Evolutionary conservation across 257 asterid species (phyloP), one percentile per base, ranked within the genome.

Genomic region (Coffea canephora): DNA sequence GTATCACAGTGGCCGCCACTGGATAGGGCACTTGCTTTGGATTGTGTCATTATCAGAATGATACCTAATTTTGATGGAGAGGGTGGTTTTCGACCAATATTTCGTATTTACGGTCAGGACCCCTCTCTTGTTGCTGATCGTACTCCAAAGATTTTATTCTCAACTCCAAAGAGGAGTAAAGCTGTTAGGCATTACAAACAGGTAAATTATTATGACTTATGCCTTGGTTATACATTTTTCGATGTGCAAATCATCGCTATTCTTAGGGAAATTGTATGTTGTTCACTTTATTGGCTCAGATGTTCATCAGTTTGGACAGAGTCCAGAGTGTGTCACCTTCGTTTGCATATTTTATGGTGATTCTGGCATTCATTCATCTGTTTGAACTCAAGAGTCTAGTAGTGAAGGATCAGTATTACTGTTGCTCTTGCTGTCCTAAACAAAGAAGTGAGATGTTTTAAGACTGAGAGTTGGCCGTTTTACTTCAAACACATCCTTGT

Each of bases 1-100:
- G 92, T 89, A 73, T 67, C 97, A 83, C 90, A 88, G 86, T 94
- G 98, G 98, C 98, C 98, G 80, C 98, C 98, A 61, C 81, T 86
- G 73, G 97, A 94, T 84, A 84, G 98, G 86, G 95, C 94, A 73
- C 96, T 94, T 84, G 86, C 89, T 77, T 70, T 93, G 91, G 98
- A 94, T 81, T 94, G 98, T 81, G 83, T 94, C 83, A 93, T 94
- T 75, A 87, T 94, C 83, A 90, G 98, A 89, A 86, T 87, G 91
- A 85, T 94, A 80, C 98, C 98, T 80, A 76, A 92, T 85, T 89
- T 93, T 83, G 95, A 94, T 54, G 94, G 97, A 25, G 86, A 82
- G 65, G 97, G 98, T 78, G 97, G 97, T 48, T 94, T 92, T 86
- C 84, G 97, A 77, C 98, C 98, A 74, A 83, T 91, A 71, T 91